Base-by-base conservation (phyloP, 768 basidiomycete genomes). In the Hericium erinaceus region DNA sequence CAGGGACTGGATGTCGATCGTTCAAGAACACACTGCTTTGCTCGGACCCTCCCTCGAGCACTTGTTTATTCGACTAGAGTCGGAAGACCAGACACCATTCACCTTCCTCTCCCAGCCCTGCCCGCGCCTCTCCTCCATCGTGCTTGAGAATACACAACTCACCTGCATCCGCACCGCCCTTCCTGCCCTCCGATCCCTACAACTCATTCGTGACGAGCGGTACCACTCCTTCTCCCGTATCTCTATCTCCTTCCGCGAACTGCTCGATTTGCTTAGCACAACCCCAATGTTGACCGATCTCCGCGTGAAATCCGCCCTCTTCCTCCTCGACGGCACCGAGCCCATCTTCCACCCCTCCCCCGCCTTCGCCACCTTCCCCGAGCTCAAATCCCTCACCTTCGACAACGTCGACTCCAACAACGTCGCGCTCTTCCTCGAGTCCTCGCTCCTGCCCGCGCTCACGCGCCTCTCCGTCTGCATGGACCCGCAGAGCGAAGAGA, bases 101-200 rank as follows among this genome's bases (percentile, higher is more conserved):
- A 57, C 60, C 48, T 48, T 70, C 40, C 57, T 69, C 22, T 52
- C 58, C 11, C 61, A 64, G 49, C 61, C 64, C 3, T 69, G 68
- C 54, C 69, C 69, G 2, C 61, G 63, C 7, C 63, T 70, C 8
- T 57, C 53, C 4, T 38, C 63, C 37, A 61, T 70, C 39, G 61
- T 63, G 52, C 66, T 70, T 40, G 69, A 70, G 49, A 65, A 70
- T 16, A 59, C 65, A 24, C 69, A 67, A 4, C 62, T 69, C 26
- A 56, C 64, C n/a, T 67, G 64, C 52, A 57, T 70, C 28, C 57
- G 61, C 37, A 61, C 67, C 7, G 40, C 66, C 13, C 55, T 67
- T 40, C 69, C 68, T 2, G 54, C 61, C 10, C 64, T 70, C 20
- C 61, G 61, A 10, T 54, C 57, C 33, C 60, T 70, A 15, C 55